Evolutionary conservation across 352 stramenopile species (phyloP).

Genomic region (Phytophthora pseudosyringae): DNA sequence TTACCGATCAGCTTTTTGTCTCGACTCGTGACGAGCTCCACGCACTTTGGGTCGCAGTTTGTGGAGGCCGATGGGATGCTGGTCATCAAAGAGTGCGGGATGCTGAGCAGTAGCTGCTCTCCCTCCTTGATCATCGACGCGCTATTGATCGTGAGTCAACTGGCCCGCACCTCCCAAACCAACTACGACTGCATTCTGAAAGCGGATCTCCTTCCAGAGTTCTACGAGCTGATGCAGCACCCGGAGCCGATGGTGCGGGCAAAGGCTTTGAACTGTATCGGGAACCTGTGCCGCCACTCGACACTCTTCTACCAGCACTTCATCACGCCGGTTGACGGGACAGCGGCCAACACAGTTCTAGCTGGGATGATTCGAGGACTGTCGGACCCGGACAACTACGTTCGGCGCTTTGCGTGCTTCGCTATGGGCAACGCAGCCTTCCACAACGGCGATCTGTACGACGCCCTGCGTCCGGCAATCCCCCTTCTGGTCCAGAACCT

Average conservation of each 20-base stretch:
- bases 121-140: slow-evolving; percentile 79
- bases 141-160: slow-evolving; percentile 87
- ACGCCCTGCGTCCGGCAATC: slow-evolving; percentile 64
- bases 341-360: slow-evolving; percentile 47
- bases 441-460: slow-evolving; percentile 84
- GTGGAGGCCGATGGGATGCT: slow-evolving; percentile 68
- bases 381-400: slow-evolving; percentile 76
- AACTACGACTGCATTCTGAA: slow-evolving; percentile 78
- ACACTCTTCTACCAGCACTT: slow-evolving; percentile 88
- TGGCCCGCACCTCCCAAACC: slow-evolving; percentile 74
- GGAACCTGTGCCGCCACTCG: slow-evolving; percentile 93
- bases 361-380: slow-evolving; percentile 66
- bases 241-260: slow-evolving; percentile 79
- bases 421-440: slow-evolving; percentile 95
- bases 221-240: slow-evolving; percentile 67
- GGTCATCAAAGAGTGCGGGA: slow-evolving; percentile 75
- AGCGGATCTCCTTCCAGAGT: slow-evolving; percentile 57
- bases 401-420: slow-evolving; percentile 94
- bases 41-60: slow-evolving; percentile 85
- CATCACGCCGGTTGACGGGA: slow-evolving; percentile 18
- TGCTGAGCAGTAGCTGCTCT: slow-evolving; percentile 51
- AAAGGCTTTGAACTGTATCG: slow-evolving; percentile 92
- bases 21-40: slow-evolving; percentile 83
- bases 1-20: slow-evolving; percentile 86
- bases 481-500: slow-evolving; percentile 73